Conservation (phyloP, 2,329 filamentous ascomycete species). For the Pseudomassariella vexata region DNA sequence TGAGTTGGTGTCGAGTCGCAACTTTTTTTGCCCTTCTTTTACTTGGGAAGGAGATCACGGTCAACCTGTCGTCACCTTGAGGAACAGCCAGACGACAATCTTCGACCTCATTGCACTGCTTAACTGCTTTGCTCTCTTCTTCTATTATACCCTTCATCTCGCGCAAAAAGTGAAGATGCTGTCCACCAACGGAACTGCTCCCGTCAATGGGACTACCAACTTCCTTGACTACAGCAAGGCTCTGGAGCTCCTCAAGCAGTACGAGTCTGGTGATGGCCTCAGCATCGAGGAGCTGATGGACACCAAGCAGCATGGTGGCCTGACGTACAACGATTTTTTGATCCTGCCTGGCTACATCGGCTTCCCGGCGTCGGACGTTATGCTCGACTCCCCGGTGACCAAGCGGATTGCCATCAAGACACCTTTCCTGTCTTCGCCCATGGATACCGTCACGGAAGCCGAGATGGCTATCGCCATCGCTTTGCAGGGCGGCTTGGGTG, state of each 20-base stretch:
- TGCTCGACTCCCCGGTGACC: slow-evolving; percentile 85
- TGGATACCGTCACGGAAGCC: slow-evolving; percentile 99
- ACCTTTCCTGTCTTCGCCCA: slow-evolving; percentile 93
- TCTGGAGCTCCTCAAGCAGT: slow-evolving; percentile 75
- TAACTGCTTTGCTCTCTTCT: slow-evolving; percentile 23
- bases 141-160: slow-evolving; percentile 21
- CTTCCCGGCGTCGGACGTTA: slow-evolving; percentile 86
- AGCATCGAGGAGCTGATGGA: slow-evolving; percentile 82
- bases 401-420: slow-evolving; percentile 96
- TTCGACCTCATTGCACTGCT: slow-evolving; percentile 35
- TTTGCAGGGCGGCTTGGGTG: slow-evolving; percentile 79
- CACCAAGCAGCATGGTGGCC: slow-evolving; percentile 82
- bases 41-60: slow-evolving; percentile 47
- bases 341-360: slow-evolving; percentile 96
- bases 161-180: slow-evolving; percentile 53
- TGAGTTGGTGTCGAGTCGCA: slow-evolving; percentile 20
- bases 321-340: slow-evolving; percentile 99
- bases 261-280: slow-evolving; percentile 77
- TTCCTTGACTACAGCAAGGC: slow-evolving; percentile 71
- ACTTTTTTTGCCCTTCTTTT: slow-evolving; percentile 37
- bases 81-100: slow-evolving; percentile 26
- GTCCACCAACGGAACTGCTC: slow-evolving; percentile 61
- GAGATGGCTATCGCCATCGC: slow-evolving; percentile 99
- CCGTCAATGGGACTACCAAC: slow-evolving; percentile 47
- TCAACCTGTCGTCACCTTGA: slow-evolving; percentile 27